Evolutionary conservation across 768 basidiomycete genomes (phyloP), one percentile per base, ranked within the genome.

Genomic region (Phylloporus sp.): DNA sequence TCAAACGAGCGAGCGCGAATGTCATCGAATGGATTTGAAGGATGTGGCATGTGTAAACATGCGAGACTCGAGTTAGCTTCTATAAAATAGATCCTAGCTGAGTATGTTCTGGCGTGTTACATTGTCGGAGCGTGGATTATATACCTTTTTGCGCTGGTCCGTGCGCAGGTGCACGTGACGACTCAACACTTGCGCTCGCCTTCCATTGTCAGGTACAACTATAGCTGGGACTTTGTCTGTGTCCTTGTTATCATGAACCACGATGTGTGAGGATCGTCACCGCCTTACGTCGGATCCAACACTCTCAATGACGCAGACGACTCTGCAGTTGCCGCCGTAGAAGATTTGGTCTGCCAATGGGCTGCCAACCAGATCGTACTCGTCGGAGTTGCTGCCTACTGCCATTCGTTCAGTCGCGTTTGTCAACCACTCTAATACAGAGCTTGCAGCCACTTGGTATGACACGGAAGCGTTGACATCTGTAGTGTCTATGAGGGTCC

Each of bases 311-410:
- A 93, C 65, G 76, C 76, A 2, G 63, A 69, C n/a, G 89, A 90
- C 6, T 91, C 88, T 52, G 90, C 84, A 3, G 73, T 75, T 26
- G 79, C 80, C 7, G 81, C 85, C 14, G 76, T 94, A 40, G 62
- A 70, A 9, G 73, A 75, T 3, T 94, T 90, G 91, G 77, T n/a
- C 71, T 1, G 58, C 62, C 5, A 90, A 90, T 35, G 87, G 88
- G 9, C 82, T 94, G 64, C 86, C 77, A n/a, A n/a, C n/a, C n/a
- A n/a, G n/a, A n/a, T n/a, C n/a, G n/a, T n/a, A n/a, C n/a, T n/a
- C n/a, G n/a, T 95, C 4, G 90, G 90, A 43, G 80, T 93, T 2
- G 80, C 89, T 14, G 69, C 83, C 9, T 93, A 88, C 67, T 89
- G 89, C 1, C 87, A 87, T 66, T 80, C 86, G 8, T 91, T 75